Evolutionary conservation across 2,329 filamentous ascomycete species (phyloP).

Genomic region (Fusarium sp.): DNA sequence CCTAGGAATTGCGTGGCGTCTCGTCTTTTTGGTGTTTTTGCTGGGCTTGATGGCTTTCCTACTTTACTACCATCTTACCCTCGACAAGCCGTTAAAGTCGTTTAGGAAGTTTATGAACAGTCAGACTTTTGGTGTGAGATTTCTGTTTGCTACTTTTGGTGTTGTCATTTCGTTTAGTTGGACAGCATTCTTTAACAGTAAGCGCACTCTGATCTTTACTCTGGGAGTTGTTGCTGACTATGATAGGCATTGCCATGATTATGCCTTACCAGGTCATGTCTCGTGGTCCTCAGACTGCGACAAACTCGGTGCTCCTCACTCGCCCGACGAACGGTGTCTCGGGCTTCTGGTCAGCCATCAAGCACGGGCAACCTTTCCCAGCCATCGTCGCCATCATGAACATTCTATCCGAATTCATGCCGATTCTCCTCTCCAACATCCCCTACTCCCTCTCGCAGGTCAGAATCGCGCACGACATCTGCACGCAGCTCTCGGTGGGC

Average conservation of each 20-base stretch:
- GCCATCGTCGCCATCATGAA: slow-evolving; percentile 55
- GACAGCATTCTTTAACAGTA: slow-evolving; percentile 54
- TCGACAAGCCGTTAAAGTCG: slow-evolving; percentile 35
- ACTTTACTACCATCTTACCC: slow-evolving; percentile 55
- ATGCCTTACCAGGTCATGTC: slow-evolving; percentile 58
- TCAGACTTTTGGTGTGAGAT: slow-evolving; percentile 57
- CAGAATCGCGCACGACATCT: slow-evolving; percentile 53
- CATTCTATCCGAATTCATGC: slow-evolving; percentile 63
- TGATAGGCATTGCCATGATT: slow-evolving; percentile 58
- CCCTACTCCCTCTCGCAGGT: slow-evolving; percentile 59
- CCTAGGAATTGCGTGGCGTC: slow-evolving; percentile 51
- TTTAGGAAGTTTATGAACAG: slow-evolving; percentile 56
- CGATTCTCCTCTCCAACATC: slow-evolving; percentile 61
- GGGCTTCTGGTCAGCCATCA: slow-evolving; percentile 50
- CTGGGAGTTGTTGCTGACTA: not conserved
- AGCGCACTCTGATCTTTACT: not conserved
- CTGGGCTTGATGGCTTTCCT: slow-evolving; percentile 52
- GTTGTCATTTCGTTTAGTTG: slow-evolving; percentile 57
- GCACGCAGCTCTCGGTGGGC: slow-evolving; percentile 53
- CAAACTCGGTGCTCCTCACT: slow-evolving; percentile 55
- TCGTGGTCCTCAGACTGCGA: slow-evolving; percentile 47
- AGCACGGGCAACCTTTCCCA: slow-evolving; percentile 51
- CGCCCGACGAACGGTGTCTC: slow-evolving; percentile 59
- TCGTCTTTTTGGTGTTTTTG: slow-evolving; percentile 50
- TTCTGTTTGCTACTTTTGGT: slow-evolving; percentile 57